Evolutionary conservation across 208 protist genomes (phyloP).

Genomic region (Leishmania mexicana): DNA sequence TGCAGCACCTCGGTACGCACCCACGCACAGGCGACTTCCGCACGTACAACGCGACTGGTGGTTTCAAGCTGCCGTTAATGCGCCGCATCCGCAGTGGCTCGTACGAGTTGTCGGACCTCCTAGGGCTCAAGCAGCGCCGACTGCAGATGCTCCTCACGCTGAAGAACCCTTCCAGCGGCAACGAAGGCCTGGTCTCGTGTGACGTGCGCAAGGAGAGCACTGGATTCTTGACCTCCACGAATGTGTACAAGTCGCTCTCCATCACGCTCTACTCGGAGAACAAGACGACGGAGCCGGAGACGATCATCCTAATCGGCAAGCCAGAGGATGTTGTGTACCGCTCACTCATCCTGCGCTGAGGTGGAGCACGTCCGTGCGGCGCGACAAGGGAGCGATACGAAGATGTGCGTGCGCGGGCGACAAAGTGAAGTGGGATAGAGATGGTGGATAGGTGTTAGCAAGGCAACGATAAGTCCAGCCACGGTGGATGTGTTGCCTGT

Average conservation of each 20-base stretch:
- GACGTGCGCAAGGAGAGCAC: constrained; percentile 80
- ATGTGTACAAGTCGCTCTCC: constrained; percentile 80
- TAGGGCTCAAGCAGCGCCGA: constrained; percentile 76
- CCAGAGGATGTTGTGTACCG: constrained; percentile 85
- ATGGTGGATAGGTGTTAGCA: neutral
- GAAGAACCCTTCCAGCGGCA: constrained; percentile 60
- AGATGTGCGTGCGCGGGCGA: neutral
- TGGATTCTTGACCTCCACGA: constrained; percentile 70
- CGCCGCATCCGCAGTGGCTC: constrained; percentile 85
- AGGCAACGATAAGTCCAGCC: neutral
- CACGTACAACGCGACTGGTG: constrained; percentile 72
- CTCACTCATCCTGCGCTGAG: constrained; percentile 44
- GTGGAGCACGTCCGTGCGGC: neutral
- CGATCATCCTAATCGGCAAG: constrained; percentile 81
- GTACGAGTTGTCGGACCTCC: constrained; percentile 83
- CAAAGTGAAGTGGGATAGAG: neutral
- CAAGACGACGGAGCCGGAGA: constrained; percentile 66
- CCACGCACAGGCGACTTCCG: constrained; percentile 88
- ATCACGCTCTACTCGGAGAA: constrained; percentile 64
- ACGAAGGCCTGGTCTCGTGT: constrained; percentile 82
- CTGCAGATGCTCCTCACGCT: constrained; percentile 91
- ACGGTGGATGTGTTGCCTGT: neutral
- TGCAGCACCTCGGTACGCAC: constrained; percentile 75
- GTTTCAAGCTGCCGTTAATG: constrained; percentile 82
- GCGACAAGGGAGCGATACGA: neutral